phyloP scores from a whole-genome alignment of 345 rosid genomes.

The Carallia pectinifolia region DNA sequence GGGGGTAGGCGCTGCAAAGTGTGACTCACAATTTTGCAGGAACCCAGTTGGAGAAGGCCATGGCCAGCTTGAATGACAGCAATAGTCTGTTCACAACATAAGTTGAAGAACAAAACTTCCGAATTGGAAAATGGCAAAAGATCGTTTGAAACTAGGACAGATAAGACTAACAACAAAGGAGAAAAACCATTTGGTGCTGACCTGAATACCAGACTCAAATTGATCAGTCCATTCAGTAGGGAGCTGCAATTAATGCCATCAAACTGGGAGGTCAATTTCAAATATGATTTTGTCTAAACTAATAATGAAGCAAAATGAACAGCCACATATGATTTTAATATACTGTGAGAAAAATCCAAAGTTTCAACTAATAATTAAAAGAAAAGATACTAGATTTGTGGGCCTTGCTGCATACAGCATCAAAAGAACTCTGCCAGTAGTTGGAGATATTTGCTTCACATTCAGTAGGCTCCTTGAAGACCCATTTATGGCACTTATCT shows the following conservation, averaged over 20 bases:
- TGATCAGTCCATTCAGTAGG: slow-evolving; percentile 99
- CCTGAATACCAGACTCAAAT: slow-evolving; percentile 99
- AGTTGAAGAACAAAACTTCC: slow-evolving; percentile 9
- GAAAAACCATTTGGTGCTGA: slow-evolving; percentile 22
- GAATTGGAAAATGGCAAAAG: slow-evolving; percentile 2
- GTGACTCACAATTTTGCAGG: slow-evolving; percentile 87
- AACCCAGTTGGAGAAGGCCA: slow-evolving; percentile 91
- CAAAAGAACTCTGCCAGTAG: slow-evolving; percentile 99
- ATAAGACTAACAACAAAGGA: neutral
- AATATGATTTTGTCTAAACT: too few species aligned
- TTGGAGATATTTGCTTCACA: slow-evolving; percentile 91
- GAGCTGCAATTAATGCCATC: slow-evolving; percentile 59
- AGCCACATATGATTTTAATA: too few species aligned
- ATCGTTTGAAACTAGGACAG: neutral
- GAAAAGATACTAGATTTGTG: slow-evolving; percentile 1
- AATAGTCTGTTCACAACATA: slow-evolving; percentile 61
- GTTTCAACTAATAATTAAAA: neutral
- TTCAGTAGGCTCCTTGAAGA: slow-evolving; percentile 94
- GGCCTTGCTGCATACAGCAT: slow-evolving; percentile 61
- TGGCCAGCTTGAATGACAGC: slow-evolving; percentile 99
- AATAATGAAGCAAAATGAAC: too few species aligned
- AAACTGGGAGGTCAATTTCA: too few species aligned
- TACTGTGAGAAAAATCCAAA: too few species aligned
- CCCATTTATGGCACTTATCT: slow-evolving; percentile 99
- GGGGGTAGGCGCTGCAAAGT: neutral